A percentile compares a stretch with the other conserved stretches of the same genome.
Conservation (phyloP, 1,284 basidiomycete genomes). For the Cutaneotrichosporon mucoides region DNA sequence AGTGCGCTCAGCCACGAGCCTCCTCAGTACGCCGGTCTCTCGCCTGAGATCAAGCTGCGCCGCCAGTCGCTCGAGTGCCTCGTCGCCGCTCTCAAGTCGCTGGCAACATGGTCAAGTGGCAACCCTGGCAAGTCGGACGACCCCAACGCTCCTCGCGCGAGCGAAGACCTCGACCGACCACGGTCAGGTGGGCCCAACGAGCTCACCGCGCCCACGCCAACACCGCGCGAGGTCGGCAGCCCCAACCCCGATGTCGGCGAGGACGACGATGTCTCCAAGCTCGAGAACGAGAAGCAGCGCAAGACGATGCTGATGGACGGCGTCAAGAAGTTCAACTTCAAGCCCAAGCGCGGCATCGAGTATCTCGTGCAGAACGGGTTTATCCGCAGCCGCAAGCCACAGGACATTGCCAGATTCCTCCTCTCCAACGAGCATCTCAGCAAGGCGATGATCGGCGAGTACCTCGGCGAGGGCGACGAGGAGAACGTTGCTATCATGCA, state of each 20-base stretch:
- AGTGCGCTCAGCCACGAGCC: conserved; percentile 55
- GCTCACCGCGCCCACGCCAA: conserved; percentile 57
- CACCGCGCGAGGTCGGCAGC: conserved; percentile 52
- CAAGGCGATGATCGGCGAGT: conserved; percentile 96
- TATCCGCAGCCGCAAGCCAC: conserved; percentile 69
- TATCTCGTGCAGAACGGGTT: conserved; percentile 88
- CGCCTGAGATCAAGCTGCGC: conserved; percentile 77
- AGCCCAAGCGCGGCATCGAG: conserved; percentile 90
- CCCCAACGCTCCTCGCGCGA: conserved; percentile 16
- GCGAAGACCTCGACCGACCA: conserved; percentile 23
- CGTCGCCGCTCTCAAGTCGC: conserved; percentile 75
- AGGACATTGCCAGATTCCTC: conserved; percentile 82
- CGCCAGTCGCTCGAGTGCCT: conserved; percentile 87
- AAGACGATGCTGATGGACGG: conserved; percentile 95
- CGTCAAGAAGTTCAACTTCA: conserved; percentile 97
- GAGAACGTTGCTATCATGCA: conserved; percentile 90
- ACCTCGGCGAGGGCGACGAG: conserved; percentile 89
- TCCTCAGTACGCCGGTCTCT: conserved; percentile 59
- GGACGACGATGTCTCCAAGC: conserved; percentile 81
- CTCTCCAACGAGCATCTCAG: conserved; percentile 86
- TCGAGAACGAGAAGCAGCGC: conserved; percentile 94
- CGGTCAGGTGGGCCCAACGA: conserved; percentile 15
- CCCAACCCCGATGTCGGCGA: background rate
- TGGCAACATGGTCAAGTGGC: conserved; percentile 79
- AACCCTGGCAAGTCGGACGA: conserved; percentile 18